Percentiles rank a stretch among this genome's conserved stretches.
Conservation (phyloP, 2,329 filamentous ascomycete genomes). For the Laburnicola sp. region DNA sequence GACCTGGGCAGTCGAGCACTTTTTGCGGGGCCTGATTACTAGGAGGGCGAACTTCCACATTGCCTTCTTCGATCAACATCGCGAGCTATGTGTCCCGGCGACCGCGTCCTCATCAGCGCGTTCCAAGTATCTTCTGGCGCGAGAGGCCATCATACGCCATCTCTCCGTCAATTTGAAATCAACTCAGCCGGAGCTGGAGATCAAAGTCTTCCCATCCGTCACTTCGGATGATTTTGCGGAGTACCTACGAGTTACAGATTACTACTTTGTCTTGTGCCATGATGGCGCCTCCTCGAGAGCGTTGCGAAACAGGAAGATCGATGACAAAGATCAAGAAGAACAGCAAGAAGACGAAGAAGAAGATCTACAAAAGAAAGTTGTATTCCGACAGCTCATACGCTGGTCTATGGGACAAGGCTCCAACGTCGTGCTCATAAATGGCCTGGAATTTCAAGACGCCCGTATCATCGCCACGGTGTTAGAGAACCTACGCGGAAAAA, state of each 20-base stretch:
- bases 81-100: slow-evolving; percentile 59
- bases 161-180: slow-evolving; percentile 52
- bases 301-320: slow-evolving; percentile 22
- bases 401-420: slow-evolving; percentile 59
- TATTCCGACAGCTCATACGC: slow-evolving; percentile 56
- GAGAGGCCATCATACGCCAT: slow-evolving; percentile 67
- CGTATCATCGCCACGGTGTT: slow-evolving; percentile 53
- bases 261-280: slow-evolving; percentile 71
- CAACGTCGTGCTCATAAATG: slow-evolving; percentile 66
- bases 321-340: slow-evolving; percentile 27
- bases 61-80: slow-evolving; percentile 66
- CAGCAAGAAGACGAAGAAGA: slow-evolving; percentile 22
- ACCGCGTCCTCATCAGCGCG: slow-evolving; percentile 36
- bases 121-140: slow-evolving; percentile 63
- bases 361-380: slow-evolving; percentile 28
- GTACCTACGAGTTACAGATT: slow-evolving; percentile 58
- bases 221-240: slow-evolving; percentile 55
- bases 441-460: slow-evolving; percentile 64
- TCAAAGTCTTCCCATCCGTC: slow-evolving; percentile 55
- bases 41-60: slow-evolving; percentile 73
- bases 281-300: slow-evolving; percentile 56
- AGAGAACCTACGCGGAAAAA: slow-evolving; percentile 19
- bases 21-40: slow-evolving; percentile 62
- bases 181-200: slow-evolving; percentile 47
- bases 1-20: slow-evolving; percentile 67